Evolutionary conservation across 2,329 filamentous ascomycete species (phyloP).

Genomic region (Ceratocystis cacaofunesta): DNA sequence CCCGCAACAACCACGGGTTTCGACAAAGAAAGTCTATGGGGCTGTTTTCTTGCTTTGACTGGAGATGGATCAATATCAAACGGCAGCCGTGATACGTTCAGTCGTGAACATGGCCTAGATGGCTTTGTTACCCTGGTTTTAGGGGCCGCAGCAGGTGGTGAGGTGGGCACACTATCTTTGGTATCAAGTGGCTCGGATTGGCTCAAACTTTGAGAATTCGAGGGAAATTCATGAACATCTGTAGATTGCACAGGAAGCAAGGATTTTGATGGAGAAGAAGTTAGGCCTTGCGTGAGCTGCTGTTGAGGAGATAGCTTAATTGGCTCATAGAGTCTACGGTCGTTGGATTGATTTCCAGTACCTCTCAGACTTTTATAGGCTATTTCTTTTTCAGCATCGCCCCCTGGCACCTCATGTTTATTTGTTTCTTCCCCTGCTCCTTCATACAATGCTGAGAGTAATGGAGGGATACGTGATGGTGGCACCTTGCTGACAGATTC

Average conservation of each 20-base stretch:
- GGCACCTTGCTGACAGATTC: too few species aligned
- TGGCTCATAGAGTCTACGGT: not conserved
- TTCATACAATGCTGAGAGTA: not conserved
- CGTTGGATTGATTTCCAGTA: not conserved
- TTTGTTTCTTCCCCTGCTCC: not conserved
- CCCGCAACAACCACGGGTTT: not conserved
- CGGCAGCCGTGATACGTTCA: not conserved
- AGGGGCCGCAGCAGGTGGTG: not conserved
- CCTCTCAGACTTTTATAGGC: not conserved
- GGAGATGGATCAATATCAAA: not conserved
- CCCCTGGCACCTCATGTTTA: not conserved
- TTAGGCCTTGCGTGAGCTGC: not conserved
- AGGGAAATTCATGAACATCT: not conserved
- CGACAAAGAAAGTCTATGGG: not conserved
- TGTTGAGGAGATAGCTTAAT: not conserved
- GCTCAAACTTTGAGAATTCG: not conserved
- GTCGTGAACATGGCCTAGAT: not conserved
- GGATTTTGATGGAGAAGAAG: not conserved
- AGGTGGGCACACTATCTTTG: not conserved
- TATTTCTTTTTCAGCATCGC: not conserved
- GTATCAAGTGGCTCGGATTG: not conserved
- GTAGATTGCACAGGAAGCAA: not conserved
- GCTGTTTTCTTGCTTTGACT: not conserved
- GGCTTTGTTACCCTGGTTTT: not conserved
- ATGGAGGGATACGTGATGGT: not conserved